phyloP scores from a whole-genome alignment of 306 rosid genomes.

The Rubus idaeus region DNA sequence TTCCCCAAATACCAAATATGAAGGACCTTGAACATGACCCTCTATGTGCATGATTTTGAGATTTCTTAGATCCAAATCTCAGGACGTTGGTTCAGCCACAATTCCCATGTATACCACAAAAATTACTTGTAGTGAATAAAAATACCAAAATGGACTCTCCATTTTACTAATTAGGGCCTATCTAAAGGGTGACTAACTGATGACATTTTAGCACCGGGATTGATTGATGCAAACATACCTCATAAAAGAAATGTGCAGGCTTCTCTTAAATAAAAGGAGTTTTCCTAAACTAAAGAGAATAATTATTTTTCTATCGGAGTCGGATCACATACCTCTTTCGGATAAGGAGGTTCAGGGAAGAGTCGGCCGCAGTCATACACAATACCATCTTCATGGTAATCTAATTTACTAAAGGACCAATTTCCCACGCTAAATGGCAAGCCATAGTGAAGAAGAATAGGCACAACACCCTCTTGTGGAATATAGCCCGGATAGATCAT shows the following conservation, averaged over 20 bases:
- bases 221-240: slow-evolving; percentile 20
- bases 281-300: slow-evolving; percentile 12
- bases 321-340: slow-evolving; percentile 63
- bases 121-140: background rate
- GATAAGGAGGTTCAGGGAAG: slow-evolving; percentile 97
- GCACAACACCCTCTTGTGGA: slow-evolving; percentile 76
- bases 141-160: background rate
- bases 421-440: slow-evolving; percentile 79
- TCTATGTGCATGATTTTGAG: background rate
- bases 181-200: background rate
- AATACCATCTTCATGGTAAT: slow-evolving; percentile 74
- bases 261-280: background rate
- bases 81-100: background rate
- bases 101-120: background rate
- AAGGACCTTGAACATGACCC: background rate
- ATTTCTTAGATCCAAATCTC: background rate
- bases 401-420: slow-evolving; percentile 89
- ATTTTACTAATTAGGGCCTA: background rate
- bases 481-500: slow-evolving; percentile 94
- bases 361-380: slow-evolving; percentile 77
- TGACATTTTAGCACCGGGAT: background rate
- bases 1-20: slow-evolving; percentile 16
- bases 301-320: slow-evolving; percentile 9
- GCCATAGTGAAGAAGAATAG: slow-evolving; percentile 96
- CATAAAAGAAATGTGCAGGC: slow-evolving; percentile 2